Percentiles rank a stretch among this genome's conserved stretches.
Evolutionary conservation across 2,329 filamentous ascomycete species (phyloP).

Genomic region (Ceratocystis eucalypticola): DNA sequence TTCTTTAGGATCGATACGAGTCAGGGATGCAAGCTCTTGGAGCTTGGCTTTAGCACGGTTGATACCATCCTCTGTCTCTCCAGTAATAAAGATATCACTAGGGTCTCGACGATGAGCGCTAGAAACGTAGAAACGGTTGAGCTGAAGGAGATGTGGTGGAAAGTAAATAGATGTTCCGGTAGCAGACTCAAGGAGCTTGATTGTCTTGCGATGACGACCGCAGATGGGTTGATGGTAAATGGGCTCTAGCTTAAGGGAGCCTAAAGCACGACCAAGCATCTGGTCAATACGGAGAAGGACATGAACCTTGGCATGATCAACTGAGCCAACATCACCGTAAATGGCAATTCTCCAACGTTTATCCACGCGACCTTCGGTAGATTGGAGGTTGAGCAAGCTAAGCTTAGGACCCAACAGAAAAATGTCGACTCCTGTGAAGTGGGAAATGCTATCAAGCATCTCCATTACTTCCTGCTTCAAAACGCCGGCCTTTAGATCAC

Average conservation of each 20-base stretch:
- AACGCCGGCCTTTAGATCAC: constrained; percentile 53
- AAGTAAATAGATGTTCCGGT: constrained; percentile 98
- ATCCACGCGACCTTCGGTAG: constrained; percentile 72
- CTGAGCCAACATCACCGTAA: constrained; percentile 87
- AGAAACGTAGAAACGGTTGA: constrained; percentile 79
- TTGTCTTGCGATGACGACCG: constrained; percentile 88
- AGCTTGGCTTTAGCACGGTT: constrained; percentile 81
- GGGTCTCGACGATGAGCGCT: constrained; percentile 71
- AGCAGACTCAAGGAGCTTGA: constrained; percentile 90
- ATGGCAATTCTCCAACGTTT: constrained; percentile 86
- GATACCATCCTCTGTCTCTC: constrained; percentile 72
- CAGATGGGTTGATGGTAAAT: constrained; percentile 86
- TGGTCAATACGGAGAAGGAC: constrained; percentile 96
- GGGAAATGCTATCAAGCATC: constrained; percentile 74
- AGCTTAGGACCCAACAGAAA: constrained; percentile 88
- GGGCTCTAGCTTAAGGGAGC: constrained; percentile 68
- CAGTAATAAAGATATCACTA: constrained; percentile 89
- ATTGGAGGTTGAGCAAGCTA: constrained; percentile 58
- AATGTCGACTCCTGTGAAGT: constrained; percentile 87
- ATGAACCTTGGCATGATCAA: constrained; percentile 92
- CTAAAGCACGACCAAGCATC: constrained; percentile 62
- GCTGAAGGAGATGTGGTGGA: constrained; percentile 79
- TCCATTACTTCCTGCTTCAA: constrained; percentile 65
- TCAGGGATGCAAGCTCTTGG: constrained; percentile 66
- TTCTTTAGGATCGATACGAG: constrained; percentile 82